These are phyloP conservation scores for Penicillium sumatraense DNA, from an alignment of 2,329 filamentous ascomycete genomes.

Conservation along the genomic window DNA sequence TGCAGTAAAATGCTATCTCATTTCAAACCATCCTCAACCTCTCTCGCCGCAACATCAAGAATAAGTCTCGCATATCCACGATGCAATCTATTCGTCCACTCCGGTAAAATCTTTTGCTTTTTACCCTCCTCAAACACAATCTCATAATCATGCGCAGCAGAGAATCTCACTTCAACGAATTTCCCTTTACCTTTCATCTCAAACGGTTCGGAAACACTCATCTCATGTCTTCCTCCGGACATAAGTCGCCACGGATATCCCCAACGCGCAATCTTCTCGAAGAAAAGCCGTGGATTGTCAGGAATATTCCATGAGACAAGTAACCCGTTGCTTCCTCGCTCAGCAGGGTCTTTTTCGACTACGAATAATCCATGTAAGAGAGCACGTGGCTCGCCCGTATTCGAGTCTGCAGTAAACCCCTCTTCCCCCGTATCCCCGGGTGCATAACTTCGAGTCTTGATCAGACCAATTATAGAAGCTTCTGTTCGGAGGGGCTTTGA, in stretches of 20 bases:
- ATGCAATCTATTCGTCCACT: slow-evolving; percentile 9
- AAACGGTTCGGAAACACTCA: slow-evolving; percentile 31
- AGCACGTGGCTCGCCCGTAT: slow-evolving; percentile 6
- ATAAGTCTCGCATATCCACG: slow-evolving; percentile 28
- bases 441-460: slow-evolving; percentile 6
- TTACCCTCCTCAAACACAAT: not conserved
- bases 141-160: slow-evolving; percentile 28
- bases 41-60: slow-evolving; percentile 14
- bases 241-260: slow-evolving; percentile 35
- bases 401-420: slow-evolving; percentile 13
- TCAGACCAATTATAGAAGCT: slow-evolving; percentile 21
- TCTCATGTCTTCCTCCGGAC: slow-evolving; percentile 5
- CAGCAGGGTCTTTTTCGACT: slow-evolving; percentile 20
- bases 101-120: slow-evolving; percentile 6
- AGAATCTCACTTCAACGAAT: slow-evolving; percentile 33
- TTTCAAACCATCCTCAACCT: slow-evolving; percentile 7
- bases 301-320: slow-evolving; percentile 27
- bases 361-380: slow-evolving; percentile 25
- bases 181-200: slow-evolving; percentile 7
- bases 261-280: slow-evolving; percentile 31
- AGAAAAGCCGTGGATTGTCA: slow-evolving; percentile 25
- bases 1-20: no score
- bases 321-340: slow-evolving; percentile 21
- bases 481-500: slow-evolving; percentile 22
- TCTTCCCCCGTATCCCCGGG: slow-evolving; percentile 26